Base-by-base conservation (phyloP, 176 grass and related monocot genomes). In the Microstegium vimineum region DNA sequence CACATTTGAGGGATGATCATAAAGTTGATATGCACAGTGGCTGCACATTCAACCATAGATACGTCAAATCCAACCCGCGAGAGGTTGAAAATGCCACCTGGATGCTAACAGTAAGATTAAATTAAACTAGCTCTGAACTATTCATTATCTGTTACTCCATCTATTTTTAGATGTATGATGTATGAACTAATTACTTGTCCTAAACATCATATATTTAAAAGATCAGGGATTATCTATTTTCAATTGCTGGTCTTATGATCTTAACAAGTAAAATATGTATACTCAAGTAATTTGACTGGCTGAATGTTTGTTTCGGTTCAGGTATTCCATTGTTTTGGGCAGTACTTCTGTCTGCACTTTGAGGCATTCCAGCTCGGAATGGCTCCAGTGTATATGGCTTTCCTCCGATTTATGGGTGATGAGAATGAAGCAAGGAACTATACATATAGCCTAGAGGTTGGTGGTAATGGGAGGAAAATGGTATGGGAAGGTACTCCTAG, bases 261-360 rank as follows among this genome's bases (percentile, higher is more conserved):
- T 52, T 67, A 46, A 78, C 32, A 37, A 49, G 33, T 13, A 80
- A 9, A 36, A 51, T 67, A 35, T 67, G 43, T 22, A 67, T 26
- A 52, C 15, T 68, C 6, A 43, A 56, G 3, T 37, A 67, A 49
- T 67, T 64, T 38, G 31, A 54, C 28, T 54, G 42, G 20, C 41
- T 64, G 2, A 5, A 15, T 77, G 32, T 63, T 85, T 3, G 33
- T 62, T 47, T 41, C 41, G 54, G 47, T 25, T 64, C 71, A 97
- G 94, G 92, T 97, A 49, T 97, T 97, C 75, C 92, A 97, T 49
- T 97, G 94, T 82, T 97, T 94, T 10, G 94, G 92, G 45, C 94
- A 94, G 37, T 92, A 94, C 73, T 97, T 97, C 81, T 97, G 94
- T 34, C 86, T 97, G 38, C 92, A 94, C 42, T 97, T 97, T 65